A percentile compares a stretch with the other conserved stretches of the same genome.
Conservation (phyloP, 2,329 filamentous ascomycete genomes). For the Aureobasidium mangrovei region DNA sequence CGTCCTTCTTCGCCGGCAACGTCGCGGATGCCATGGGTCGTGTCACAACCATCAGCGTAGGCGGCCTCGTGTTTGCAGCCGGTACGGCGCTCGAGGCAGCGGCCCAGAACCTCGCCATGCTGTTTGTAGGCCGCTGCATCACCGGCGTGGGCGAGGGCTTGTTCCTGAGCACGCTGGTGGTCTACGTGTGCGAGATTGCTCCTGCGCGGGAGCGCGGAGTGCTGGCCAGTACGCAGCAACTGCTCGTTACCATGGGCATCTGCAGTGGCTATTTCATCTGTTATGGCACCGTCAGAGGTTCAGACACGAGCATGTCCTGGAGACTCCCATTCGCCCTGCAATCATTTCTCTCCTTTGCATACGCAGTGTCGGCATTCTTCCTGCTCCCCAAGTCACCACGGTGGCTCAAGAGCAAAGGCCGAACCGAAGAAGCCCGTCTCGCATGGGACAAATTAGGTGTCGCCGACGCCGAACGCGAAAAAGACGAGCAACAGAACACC, state of each 20-base stretch:
- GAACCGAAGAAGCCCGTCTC: conserved; percentile 36
- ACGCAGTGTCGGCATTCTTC: conserved; percentile 33
- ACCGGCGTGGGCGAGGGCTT: conserved; percentile 48
- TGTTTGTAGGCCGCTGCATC: conserved; percentile 44
- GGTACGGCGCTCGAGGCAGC: conserved; percentile 36
- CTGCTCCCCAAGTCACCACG: conserved; percentile 48
- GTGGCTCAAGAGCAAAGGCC: conserved; percentile 47
- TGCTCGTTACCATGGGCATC: conserved; percentile 37
- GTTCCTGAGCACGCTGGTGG: conserved; percentile 26
- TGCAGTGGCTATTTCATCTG: conserved; percentile 52
- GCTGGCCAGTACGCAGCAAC: conserved; percentile 17
- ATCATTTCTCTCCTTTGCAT: conserved; percentile 32
- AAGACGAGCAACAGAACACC: conserved; percentile 31
- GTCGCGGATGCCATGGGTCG: conserved; percentile 9
- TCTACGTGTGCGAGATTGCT: conserved; percentile 53
- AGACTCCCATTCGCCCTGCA: conserved; percentile 48
- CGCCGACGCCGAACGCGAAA: conserved; percentile 37
- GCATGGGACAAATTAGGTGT: conserved; percentile 33
- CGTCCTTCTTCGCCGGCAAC: conserved; percentile 47
- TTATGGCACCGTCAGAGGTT: conserved; percentile 43
- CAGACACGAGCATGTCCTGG: conserved; percentile 47
- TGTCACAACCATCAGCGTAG: conserved; percentile 32
- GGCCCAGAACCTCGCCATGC: conserved; percentile 38
- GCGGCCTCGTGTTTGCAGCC: conserved; percentile 37
- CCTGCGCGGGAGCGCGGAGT: conserved; percentile 37